These are phyloP conservation scores for Blastobotrys parvus DNA, from an alignment of 805 yeast species.

Conservation along the genomic window DNA sequence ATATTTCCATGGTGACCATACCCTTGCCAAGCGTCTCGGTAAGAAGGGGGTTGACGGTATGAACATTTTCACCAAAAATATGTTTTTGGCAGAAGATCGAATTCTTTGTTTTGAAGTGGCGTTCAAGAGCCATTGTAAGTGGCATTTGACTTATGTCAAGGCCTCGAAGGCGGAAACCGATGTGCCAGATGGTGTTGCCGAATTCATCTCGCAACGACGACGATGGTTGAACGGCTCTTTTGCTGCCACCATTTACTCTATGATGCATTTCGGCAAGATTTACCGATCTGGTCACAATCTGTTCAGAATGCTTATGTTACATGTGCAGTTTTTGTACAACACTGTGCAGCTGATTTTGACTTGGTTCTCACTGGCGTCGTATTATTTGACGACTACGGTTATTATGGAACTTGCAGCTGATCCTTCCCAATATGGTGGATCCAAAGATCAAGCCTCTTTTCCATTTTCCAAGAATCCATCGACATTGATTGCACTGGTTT, in stretches of 20 bases:
- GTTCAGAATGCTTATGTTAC: slow-evolving; percentile 42
- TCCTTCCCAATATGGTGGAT: slow-evolving; percentile 35
- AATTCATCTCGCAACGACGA: slow-evolving; percentile 55
- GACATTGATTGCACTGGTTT: slow-evolving; percentile 40
- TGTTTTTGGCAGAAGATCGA: slow-evolving; percentile 65
- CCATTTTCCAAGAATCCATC: slow-evolving; percentile 28
- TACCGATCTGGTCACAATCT: slow-evolving; percentile 48
- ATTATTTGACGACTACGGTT: slow-evolving; percentile 53
- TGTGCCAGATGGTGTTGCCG: slow-evolving; percentile 56
- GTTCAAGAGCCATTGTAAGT: slow-evolving; percentile 46
- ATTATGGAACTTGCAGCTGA: slow-evolving; percentile 41
- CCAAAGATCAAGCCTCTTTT: slow-evolving; percentile 33
- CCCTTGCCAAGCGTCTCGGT: slow-evolving; percentile 38
- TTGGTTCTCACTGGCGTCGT: slow-evolving; percentile 59
- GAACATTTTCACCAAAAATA: slow-evolving; percentile 57
- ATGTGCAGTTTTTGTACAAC: slow-evolving; percentile 50
- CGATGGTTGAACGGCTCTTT: slow-evolving; percentile 67
- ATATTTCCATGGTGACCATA: slow-evolving; percentile 58
- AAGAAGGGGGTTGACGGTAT: slow-evolving; percentile 51
- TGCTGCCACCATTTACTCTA: slow-evolving; percentile 45
- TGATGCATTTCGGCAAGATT: slow-evolving; percentile 47
- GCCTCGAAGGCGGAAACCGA: slow-evolving; percentile 61
- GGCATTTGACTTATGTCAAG: slow-evolving; percentile 58
- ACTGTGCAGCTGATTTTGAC: slow-evolving; percentile 45
- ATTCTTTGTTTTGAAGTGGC: slow-evolving; percentile 58